Base-by-base conservation (phyloP, 1,139 yeast species). In the Candida tetrigidarum region DNA sequence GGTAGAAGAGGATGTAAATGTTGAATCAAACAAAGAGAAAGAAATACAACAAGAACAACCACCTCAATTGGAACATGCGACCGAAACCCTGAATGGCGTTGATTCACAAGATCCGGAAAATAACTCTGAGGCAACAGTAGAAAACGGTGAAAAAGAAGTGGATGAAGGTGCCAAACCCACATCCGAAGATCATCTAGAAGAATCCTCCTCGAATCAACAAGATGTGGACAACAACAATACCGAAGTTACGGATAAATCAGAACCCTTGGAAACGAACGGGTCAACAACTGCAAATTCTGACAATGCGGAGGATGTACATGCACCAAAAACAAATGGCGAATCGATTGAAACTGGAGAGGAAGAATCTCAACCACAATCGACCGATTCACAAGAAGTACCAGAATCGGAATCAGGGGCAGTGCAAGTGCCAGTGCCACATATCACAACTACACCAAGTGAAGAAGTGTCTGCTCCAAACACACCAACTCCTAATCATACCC, bases 401-500 rank as follows among this genome's bases (percentile, higher is more conserved):
- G 42, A 43, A 3, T 11, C 39, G 6, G 12, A 14, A 12, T 10
- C 28, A 25, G n/a, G 12, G 12, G 11, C 28, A 2, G 28, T 12
- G n/a, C 28, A 7, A 11, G 22, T 41, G 25, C 39, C 42, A 1
- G 42, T 44, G 4, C 16, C 41, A 7, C 43, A 43, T 3, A 14
- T 30, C 5, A 39, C 37, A 30, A 32, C 41, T 7, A 35, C 42
- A 9, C 37, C 41, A 12, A 37, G 16, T 16, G 42, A 41, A 12
- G 48, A 37, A 8, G 47, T 36, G 19, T 25, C 41, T 12, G 25
- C 36, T 9, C 42, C 33, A 12, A 15, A 36, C 22, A 30, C 41
- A 2, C 32, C 32, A 23, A 15, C 9, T 3, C 4, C 39, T 5
- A 42, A 39, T 23, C 48, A 55, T 41, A 43, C 50, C 9, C 60